A percentile compares a stretch with the other conserved stretches of the same genome.
These are phyloP conservation scores for Penicillium sp. DNA, from an alignment of 2,329 filamentous ascomycete species.

Conservation along the genomic window DNA sequence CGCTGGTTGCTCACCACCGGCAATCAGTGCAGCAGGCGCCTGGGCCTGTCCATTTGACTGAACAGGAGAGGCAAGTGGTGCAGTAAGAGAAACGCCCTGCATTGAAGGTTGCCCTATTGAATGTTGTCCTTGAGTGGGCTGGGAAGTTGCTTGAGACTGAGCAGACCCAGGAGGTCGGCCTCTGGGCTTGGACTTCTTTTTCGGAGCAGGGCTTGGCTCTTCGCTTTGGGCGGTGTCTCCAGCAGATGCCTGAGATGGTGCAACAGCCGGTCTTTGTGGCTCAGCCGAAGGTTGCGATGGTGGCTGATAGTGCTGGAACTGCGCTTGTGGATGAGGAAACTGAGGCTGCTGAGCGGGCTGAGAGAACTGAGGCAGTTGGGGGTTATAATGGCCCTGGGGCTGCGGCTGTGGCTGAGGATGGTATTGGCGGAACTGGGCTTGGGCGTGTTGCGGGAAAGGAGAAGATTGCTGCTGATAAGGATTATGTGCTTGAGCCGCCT, in stretches of 20 bases:
- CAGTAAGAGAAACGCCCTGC: background rate
- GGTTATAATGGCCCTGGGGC: slow-evolving; percentile 10
- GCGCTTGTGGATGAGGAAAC: slow-evolving; percentile 15
- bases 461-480: slow-evolving; percentile 23
- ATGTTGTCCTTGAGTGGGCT: background rate
- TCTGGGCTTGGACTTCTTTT: slow-evolving; percentile 22
- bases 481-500: slow-evolving; percentile 23
- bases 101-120: background rate
- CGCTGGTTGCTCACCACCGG: slow-evolving; percentile 4
- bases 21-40: background rate
- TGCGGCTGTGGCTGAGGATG: slow-evolving; percentile 9
- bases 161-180: background rate
- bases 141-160: slow-evolving; percentile 4
- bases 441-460: slow-evolving; percentile 17
- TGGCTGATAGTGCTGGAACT: slow-evolving; percentile 24
- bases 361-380: slow-evolving; percentile 17
- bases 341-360: slow-evolving; percentile 19
- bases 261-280: slow-evolving; percentile 3
- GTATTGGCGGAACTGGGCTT: slow-evolving; percentile 23
- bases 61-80: slow-evolving; percentile 2
- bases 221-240: slow-evolving; percentile 10
- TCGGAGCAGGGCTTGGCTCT: slow-evolving; percentile 15
- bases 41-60: slow-evolving; percentile 18
- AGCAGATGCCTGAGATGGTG: background rate
- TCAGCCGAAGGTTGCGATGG: slow-evolving; percentile 11